Base-by-base conservation (phyloP, 176 grass and related monocot species). In the Carex littledalei region DNA sequence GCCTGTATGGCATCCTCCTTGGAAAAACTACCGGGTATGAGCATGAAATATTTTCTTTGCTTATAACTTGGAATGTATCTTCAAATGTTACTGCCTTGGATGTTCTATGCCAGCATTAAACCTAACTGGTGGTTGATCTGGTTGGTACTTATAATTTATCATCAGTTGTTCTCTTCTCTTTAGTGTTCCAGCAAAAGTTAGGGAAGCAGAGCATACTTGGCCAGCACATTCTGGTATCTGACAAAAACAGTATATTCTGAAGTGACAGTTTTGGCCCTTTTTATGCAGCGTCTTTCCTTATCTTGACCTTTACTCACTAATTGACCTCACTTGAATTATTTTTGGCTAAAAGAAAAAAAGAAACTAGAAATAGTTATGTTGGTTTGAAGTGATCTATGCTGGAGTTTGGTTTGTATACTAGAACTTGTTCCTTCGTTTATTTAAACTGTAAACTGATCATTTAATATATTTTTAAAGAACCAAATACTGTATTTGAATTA, bases 11-110 rank as follows among this genome's bases (percentile, higher is more conserved):
- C 97, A 94, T 91, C 85, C 93, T 88, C 97, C 93, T 61, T 99
- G 93, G 97, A 99, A 96, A 85, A 99, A 95, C 62, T 99, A 95
- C 89, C 84, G 97, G 84, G 97, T 95, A 92, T 24, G 65, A n/a
- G 63, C 49, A 49, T 78, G 17, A 9, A 78, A 78, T 78, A 6
- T 26, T 29, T 78, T 78, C 26, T 78, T 32, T 0, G 6, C 26
- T 57, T 78, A 11, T 63, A 66, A n/a, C n/a, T n/a, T n/a, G n/a
- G n/a, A n/a, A n/a, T n/a, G n/a, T n/a, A n/a, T n/a, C n/a, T n/a
- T n/a, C n/a, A n/a, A n/a, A n/a, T n/a, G n/a, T 63, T 47, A 35
- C 35, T 61, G 13, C 52, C 21, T 82, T 63, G 39, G n/a, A 82
- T 45, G 6, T 82, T 21, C 13, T 55, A 35, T 78, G 5, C 14